These are phyloP conservation scores for Tetrahymena borealis DNA, from an alignment of 73 alveolate species.

Conservation along the genomic window DNA sequence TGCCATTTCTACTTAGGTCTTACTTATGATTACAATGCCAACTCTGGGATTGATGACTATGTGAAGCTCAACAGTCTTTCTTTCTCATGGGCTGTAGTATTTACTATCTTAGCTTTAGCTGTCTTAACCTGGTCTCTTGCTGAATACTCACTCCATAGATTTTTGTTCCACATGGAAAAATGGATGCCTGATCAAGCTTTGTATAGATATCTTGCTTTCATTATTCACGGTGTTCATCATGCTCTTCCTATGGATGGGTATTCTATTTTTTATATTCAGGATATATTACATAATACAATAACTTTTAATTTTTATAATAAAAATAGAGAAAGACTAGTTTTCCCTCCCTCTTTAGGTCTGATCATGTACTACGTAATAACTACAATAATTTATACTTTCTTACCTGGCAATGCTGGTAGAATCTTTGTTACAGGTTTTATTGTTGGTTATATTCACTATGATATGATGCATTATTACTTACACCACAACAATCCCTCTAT, in stretches of 20 bases:
- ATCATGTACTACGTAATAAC: not conserved
- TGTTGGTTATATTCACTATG: constrained; percentile 43
- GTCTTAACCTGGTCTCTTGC: constrained; percentile 40
- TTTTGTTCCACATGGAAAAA: constrained; percentile 51
- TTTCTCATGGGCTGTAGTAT: not conserved
- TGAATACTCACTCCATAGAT: constrained; percentile 57
- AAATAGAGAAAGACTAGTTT: constrained; percentile 41
- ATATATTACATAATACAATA: not conserved
- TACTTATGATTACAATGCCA: not conserved
- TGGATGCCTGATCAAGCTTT: constrained; percentile 27
- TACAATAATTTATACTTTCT: not conserved
- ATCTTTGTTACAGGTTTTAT: constrained; percentile 38
- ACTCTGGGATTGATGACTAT: not conserved
- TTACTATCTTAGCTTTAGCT: not conserved
- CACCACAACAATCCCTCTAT: constrained; percentile 41
- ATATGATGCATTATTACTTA: constrained; percentile 49
- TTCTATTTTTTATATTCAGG: not conserved
- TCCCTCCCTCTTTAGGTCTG: constrained; percentile 50
- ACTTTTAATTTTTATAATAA: not conserved
- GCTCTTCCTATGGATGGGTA: constrained; percentile 63
- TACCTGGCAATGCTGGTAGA: constrained; percentile 4
- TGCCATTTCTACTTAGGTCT: not conserved
- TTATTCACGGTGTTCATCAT: constrained; percentile 62
- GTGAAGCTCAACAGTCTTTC: not conserved
- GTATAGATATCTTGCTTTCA: constrained; percentile 27